Conservation (phyloP, 1,284 basidiomycete genomes). For the Rhodotorula sp. region DNA sequence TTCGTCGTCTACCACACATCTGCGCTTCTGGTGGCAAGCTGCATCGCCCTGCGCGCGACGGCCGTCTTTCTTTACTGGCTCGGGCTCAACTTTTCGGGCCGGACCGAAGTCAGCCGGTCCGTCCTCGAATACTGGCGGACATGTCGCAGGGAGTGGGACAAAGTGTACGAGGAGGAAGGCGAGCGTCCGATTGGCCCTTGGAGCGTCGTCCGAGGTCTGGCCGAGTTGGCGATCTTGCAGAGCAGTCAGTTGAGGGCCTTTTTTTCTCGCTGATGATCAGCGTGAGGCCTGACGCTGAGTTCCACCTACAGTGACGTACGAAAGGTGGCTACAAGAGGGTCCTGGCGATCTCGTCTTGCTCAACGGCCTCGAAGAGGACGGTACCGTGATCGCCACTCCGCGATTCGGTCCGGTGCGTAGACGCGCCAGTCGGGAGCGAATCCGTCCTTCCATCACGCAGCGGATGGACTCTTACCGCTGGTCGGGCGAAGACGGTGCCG, state of each 20-base stretch:
- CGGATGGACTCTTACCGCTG: slow-evolving; percentile 20
- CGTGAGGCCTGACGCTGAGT: background rate
- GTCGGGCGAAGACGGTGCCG: slow-evolving; percentile 14
- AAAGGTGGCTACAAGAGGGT: slow-evolving; percentile 21
- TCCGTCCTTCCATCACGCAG: slow-evolving; percentile 7
- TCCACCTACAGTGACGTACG: slow-evolving; percentile 19
- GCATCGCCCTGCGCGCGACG: background rate
- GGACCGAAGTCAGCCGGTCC: slow-evolving; percentile 27
- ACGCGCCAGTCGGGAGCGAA: background rate
- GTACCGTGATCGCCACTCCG: background rate
- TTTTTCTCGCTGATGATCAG: background rate
- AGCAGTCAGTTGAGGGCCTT: slow-evolving; percentile 9
- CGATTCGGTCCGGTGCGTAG: background rate
- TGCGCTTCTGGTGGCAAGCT: slow-evolving; percentile 14
- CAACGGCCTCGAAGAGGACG: slow-evolving; percentile 1
- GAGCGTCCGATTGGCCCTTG: background rate
- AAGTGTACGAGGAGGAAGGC: slow-evolving; percentile 27
- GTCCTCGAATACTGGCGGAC: slow-evolving; percentile 21
- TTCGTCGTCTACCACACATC: slow-evolving; percentile 27
- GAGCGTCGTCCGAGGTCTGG: slow-evolving; percentile 17
- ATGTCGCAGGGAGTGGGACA: slow-evolving; percentile 34
- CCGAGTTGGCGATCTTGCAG: slow-evolving; percentile 24
- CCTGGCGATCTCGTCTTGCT: slow-evolving; percentile 24
- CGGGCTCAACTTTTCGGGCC: slow-evolving; percentile 26
- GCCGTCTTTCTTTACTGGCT: slow-evolving; percentile 28